Conservation (phyloP, 345 rosid genomes). For the Rubroshorea leprosula region DNA sequence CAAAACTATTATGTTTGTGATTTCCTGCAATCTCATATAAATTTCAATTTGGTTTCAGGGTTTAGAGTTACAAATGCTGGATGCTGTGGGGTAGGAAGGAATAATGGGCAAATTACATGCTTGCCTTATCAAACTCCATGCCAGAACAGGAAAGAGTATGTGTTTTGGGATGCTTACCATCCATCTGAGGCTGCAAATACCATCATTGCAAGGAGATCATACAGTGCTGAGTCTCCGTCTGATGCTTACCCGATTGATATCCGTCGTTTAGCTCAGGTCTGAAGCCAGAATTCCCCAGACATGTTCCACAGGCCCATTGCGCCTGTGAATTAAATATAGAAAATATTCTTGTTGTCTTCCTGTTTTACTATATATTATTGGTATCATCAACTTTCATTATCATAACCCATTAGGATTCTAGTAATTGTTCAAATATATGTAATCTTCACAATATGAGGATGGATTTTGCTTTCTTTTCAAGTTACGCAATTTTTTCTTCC, state of each 20-base stretch:
- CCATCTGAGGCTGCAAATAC: slow-evolving; percentile 56
- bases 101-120: slow-evolving; percentile 78
- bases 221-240: slow-evolving; percentile 37
- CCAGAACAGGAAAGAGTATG: slow-evolving; percentile 39
- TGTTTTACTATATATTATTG: background rate
- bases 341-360: background rate
- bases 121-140: slow-evolving; percentile 59
- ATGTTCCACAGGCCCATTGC: background rate
- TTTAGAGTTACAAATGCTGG: slow-evolving; percentile 51
- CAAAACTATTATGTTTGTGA: background rate
- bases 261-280: slow-evolving; percentile 44
- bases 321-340: background rate
- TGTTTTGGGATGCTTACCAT: slow-evolving; percentile 77
- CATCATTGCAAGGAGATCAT: slow-evolving; percentile 49
- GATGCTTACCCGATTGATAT: slow-evolving; percentile 64
- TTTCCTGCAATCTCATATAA: background rate
- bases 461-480: background rate
- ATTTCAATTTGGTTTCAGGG: slow-evolving; percentile 27
- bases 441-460: background rate
- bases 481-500: no score
- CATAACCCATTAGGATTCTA: background rate
- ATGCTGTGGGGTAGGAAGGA: slow-evolving; percentile 75
- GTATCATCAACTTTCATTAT: background rate
- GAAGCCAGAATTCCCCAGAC: slow-evolving; percentile 10
- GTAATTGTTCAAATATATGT: background rate